Conservation (phyloP, 495 filamentous ascomycete species). For the Aspergillus olivimuriae region DNA sequence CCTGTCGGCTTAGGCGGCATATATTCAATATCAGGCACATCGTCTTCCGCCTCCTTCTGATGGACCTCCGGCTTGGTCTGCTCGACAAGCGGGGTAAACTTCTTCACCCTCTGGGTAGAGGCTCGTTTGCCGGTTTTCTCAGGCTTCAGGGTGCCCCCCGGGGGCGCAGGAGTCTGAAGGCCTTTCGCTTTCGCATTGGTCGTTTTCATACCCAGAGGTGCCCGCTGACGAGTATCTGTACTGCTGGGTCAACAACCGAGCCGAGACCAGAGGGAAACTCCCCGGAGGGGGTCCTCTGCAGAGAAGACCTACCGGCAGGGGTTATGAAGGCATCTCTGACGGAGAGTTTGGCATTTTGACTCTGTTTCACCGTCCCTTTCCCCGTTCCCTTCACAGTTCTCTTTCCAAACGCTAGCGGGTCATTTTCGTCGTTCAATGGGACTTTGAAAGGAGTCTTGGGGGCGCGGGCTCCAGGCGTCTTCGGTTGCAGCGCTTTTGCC, state of each 20-base stretch:
- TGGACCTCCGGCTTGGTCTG: slow-evolving; percentile 27
- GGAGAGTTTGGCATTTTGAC: slow-evolving; percentile 53
- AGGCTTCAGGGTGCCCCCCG: slow-evolving; percentile 36
- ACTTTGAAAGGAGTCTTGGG: slow-evolving; percentile 83
- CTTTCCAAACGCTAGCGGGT: slow-evolving; percentile 49
- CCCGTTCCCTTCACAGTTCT: slow-evolving; percentile 58
- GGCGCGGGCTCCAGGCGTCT: slow-evolving; percentile 70
- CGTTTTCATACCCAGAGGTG: slow-evolving; percentile 85
- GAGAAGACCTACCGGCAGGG: slow-evolving; percentile 67
- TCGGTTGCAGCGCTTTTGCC: slow-evolving; percentile 55
- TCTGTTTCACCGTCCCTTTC: slow-evolving; percentile 56
- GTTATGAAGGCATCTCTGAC: slow-evolving; percentile 71
- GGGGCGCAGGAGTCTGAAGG: slow-evolving; percentile 55
- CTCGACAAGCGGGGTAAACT: slow-evolving; percentile 32
- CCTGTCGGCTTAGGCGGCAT: slow-evolving; percentile 61
- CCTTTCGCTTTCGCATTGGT: slow-evolving; percentile 85
- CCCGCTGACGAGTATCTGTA: slow-evolving; percentile 66
- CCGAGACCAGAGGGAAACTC: too few relatives aligned
- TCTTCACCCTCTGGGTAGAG: slow-evolving; percentile 46
- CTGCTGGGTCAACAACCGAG: too few relatives aligned
- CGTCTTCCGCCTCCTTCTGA: slow-evolving; percentile 42
- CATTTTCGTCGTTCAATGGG: slow-evolving; percentile 84
- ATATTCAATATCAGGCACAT: slow-evolving; percentile 68
- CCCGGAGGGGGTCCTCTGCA: too few relatives aligned
- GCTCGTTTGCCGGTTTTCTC: slow-evolving; percentile 43